phyloP scores from a whole-genome alignment of 768 basidiomycete species.

The Hericium coralloides region DNA sequence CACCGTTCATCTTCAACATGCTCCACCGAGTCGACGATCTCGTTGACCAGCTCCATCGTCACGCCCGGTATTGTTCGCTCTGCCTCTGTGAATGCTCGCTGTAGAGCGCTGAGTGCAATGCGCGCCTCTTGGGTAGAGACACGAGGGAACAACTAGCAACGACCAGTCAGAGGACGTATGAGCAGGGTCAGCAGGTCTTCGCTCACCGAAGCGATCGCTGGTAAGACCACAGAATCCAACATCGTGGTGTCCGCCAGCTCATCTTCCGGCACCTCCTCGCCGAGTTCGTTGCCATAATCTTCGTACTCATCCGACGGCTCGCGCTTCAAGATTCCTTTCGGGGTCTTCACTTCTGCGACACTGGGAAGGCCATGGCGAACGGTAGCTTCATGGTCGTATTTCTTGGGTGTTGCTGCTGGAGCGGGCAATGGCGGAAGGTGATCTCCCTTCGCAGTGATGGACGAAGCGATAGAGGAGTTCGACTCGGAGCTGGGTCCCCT shows the following conservation, averaged over 20 bases:
- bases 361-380: constrained; percentile 39
- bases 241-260: constrained; percentile 76
- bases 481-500: constrained; percentile 20
- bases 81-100: constrained; percentile 90
- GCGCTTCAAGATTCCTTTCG: constrained; percentile 16
- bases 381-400: constrained; percentile 54
- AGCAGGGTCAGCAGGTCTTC: neutral
- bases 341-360: constrained; percentile 20
- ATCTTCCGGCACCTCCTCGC: constrained; percentile 37
- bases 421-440: constrained; percentile 44
- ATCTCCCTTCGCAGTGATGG: constrained; percentile 44
- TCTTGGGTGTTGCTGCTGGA: constrained; percentile 25
- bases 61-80: constrained; percentile 95
- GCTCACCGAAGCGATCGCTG: constrained; percentile 91
- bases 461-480: constrained; percentile 24
- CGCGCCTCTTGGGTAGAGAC: constrained; percentile 91
- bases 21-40: constrained; percentile 89
- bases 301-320: constrained; percentile 57
- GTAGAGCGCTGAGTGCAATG: constrained; percentile 74
- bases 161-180: constrained; percentile 5
- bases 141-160: constrained; percentile 73
- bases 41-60: constrained; percentile 85
- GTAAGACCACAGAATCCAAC: constrained; percentile 90
- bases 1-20: constrained; percentile 74
- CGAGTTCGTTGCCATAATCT: constrained; percentile 44